These are phyloP conservation scores for Spathaspora hagerdaliae DNA, from an alignment of 805 yeast genomes.

Conservation along the genomic window DNA sequence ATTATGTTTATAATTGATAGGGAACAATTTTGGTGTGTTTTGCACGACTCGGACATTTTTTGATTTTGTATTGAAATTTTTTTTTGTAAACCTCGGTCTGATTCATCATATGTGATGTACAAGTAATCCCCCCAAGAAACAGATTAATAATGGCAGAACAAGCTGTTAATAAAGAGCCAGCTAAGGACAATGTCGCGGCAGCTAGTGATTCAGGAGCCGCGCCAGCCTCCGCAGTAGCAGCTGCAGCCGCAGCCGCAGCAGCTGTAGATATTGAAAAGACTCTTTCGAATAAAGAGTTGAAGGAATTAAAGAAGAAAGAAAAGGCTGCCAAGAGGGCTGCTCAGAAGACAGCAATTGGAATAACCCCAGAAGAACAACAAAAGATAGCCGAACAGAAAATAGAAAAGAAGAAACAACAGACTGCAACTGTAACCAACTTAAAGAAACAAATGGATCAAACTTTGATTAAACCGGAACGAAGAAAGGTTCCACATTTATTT, in stretches of 20 bases:
- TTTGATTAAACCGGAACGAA: slow-evolving; percentile 35
- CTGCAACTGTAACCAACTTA: slow-evolving; percentile 40
- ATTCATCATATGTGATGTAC: no score
- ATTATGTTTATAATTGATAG: no score
- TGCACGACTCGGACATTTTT: no score
- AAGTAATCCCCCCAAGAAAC: neutral
- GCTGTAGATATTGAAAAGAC: slow-evolving; percentile 2
- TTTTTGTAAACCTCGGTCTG: no score
- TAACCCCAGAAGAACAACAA: slow-evolving; percentile 43
- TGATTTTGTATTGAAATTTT: no score
- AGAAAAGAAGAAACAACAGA: slow-evolving; percentile 28
- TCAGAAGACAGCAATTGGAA: slow-evolving; percentile 65
- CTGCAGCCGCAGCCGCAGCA: neutral
- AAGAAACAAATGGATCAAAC: slow-evolving; percentile 54
- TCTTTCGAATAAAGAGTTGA: slow-evolving; percentile 74
- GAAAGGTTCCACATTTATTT: slow-evolving; percentile 59
- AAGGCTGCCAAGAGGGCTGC: slow-evolving; percentile 94
- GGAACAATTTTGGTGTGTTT: no score
- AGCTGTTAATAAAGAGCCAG: slow-evolving; percentile 1
- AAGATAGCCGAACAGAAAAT: slow-evolving; percentile 39
- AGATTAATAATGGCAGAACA: neutral
- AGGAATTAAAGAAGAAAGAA: slow-evolving; percentile 82
- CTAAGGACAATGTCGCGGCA: neutral
- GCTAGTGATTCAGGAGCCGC: neutral
- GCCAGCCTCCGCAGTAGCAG: neutral